Conservation (phyloP, 176 grass and related monocot species). For the Typha latifolia region DNA sequence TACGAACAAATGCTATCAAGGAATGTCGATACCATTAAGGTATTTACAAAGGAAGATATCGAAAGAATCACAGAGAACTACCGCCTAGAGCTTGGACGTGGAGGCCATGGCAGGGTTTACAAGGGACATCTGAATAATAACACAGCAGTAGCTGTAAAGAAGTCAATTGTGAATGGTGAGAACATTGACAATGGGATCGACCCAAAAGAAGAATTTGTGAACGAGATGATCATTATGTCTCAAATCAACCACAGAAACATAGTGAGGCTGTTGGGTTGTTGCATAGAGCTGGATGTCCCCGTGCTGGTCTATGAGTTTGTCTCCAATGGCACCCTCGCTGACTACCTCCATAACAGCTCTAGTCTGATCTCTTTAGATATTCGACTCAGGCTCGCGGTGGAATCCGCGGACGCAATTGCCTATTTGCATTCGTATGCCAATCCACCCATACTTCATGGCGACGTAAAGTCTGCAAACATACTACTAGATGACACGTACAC, state of each 20-base stretch:
- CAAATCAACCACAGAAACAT: slow-evolving; percentile 9
- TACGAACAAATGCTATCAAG: slow-evolving; percentile 28
- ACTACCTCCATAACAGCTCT: background rate
- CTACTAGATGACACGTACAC: background rate
- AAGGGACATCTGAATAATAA: background rate
- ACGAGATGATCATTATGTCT: background rate
- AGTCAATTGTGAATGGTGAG: background rate
- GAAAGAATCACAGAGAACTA: slow-evolving; percentile 29
- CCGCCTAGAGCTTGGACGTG: slow-evolving; percentile 29
- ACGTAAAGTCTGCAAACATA: slow-evolving; percentile 6
- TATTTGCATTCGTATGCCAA: slow-evolving; percentile 4
- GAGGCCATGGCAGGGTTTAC: slow-evolving; percentile 10
- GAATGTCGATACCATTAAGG: slow-evolving; percentile 19
- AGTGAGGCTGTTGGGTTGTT: slow-evolving; percentile 9
- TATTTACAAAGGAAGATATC: slow-evolving; percentile 26
- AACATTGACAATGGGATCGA: background rate
- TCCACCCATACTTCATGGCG: background rate
- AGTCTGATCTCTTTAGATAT: background rate
- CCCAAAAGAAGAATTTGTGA: background rate
- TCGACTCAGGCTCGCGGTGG: background rate
- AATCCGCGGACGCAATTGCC: background rate
- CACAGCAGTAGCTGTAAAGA: slow-evolving; percentile 1
- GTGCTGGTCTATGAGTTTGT: slow-evolving; percentile 9
- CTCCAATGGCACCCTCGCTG: slow-evolving; percentile 5
- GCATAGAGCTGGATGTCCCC: slow-evolving; percentile 2